A percentile compares a stretch with the other conserved stretches of the same genome.
Conservation (phyloP, 768 basidiomycete species). For the Kwoniella dejecticola region DNA sequence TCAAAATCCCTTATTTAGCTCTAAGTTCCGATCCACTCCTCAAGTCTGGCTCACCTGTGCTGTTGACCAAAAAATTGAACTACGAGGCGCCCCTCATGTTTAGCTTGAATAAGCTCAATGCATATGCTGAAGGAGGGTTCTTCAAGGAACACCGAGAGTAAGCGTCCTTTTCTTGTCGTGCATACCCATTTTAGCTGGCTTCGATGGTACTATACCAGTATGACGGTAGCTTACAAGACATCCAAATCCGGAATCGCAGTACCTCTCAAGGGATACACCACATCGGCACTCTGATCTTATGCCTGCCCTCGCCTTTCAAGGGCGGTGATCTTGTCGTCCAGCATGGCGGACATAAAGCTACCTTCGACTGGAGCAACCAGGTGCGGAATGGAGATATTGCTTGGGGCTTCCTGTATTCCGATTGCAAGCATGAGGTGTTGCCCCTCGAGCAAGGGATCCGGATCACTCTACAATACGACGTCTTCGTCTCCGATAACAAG, state of each 20-base stretch:
- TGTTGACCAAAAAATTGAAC: constrained; percentile 2
- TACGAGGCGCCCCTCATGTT: constrained; percentile 5
- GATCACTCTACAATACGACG: constrained; percentile 58
- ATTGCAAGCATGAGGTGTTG: constrained; percentile 60
- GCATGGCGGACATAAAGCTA: constrained; percentile 9
- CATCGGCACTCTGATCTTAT: constrained; percentile 30
- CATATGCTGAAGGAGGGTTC: constrained; percentile 25
- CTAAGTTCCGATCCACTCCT: constrained; percentile 8
- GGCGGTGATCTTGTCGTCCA: constrained; percentile 31
- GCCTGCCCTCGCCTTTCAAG: constrained; percentile 24
- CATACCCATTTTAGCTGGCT: background rate
- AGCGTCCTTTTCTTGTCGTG: no score
- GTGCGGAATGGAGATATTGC: constrained; percentile 15
- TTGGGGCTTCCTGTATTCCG: constrained; percentile 59
- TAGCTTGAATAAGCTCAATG: constrained; percentile 27
- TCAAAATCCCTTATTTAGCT: constrained; percentile 23
- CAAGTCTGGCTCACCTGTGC: constrained; percentile 1
- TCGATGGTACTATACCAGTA: background rate
- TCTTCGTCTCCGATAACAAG: constrained; percentile 16
- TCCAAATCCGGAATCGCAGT: no score
- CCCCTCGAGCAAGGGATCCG: constrained; percentile 58
- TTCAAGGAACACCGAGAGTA: constrained; percentile 32
- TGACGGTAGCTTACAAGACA: no score
- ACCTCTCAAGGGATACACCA: constrained; percentile 19
- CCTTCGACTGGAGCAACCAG: constrained; percentile 18